Percentiles rank a stretch among this genome's conserved stretches.
These are phyloP conservation scores for Nepenthes gracilis DNA, from an alignment of 148 eudicot genomes.

Conservation along the genomic window DNA sequence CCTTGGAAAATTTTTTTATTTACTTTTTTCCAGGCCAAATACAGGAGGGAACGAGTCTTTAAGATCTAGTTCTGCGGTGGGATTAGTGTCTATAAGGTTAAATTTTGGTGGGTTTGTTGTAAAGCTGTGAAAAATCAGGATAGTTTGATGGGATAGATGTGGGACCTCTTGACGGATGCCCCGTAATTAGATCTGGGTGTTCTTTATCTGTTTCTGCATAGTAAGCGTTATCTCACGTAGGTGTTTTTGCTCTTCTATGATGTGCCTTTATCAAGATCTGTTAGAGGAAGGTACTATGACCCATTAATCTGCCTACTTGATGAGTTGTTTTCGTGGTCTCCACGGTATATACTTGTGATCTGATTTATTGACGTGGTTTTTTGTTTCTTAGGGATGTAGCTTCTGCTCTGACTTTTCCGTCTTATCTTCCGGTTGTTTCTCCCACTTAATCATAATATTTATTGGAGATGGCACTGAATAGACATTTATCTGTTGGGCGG, in stretches of 20 bases:
- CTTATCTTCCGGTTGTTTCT: slow-evolving; percentile 10
- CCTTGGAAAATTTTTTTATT: neutral
- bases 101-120: slow-evolving; percentile 8
- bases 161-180: slow-evolving; percentile 37
- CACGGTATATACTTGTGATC: slow-evolving; percentile 3
- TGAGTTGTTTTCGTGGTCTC: slow-evolving; percentile 14
- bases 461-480: neutral
- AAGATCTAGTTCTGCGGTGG: slow-evolving; percentile 18
- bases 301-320: slow-evolving; percentile 5
- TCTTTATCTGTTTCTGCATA: neutral
- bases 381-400: slow-evolving; percentile 3
- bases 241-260: neutral
- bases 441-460: neutral
- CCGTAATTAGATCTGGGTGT: slow-evolving; percentile 14
- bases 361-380: neutral
- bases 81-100: slow-evolving; percentile 8
- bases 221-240: neutral
- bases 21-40: neutral
- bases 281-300: slow-evolving; percentile 11
- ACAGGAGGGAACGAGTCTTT: neutral
- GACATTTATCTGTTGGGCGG: neutral
- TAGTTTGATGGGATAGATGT: slow-evolving; percentile 21
- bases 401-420: slow-evolving; percentile 4
- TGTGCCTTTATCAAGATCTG: neutral
- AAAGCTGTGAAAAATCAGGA: slow-evolving; percentile 6